Evolutionary conservation across 768 basidiomycete genomes (phyloP), one percentile per base, ranked within the genome.

Genomic region (Psilocybe sp.): DNA sequence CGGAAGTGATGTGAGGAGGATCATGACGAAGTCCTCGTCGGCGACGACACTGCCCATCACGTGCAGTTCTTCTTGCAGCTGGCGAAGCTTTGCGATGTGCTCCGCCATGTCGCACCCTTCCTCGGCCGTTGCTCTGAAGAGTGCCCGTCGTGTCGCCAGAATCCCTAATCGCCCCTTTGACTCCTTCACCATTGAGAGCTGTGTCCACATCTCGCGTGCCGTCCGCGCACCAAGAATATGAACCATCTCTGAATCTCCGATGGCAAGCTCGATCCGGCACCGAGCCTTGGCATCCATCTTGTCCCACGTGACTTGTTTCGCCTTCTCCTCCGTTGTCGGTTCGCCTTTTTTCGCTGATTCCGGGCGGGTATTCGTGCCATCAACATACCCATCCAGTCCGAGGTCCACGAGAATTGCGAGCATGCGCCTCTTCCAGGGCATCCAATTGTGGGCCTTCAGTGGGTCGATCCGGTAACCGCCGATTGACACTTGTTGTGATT

Each of bases 11-110:
- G 63, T 64, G 20, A 66, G 52, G 1, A 66, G 40, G n/a, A 68
- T 63, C 59, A 64, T 65, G 5, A 59, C 47, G 38, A 68, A 65
- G 48, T 66, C 67, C 38, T 65, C 60, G 53, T 68, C 67, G 0
- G 50, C 12, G 13, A 66, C 49, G 9, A 44, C 43, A 40, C 47
- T 65, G 9, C 52, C 63, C 52, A 66, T 59, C 1, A 58, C 11
- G 34, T 62, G 61, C 10, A 64, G 45, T 49, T 65, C 59, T 34
- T 61, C 64, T 45, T 68, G 61, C 5, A 63, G 36, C 15, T 59
- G 40, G 12, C 54, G 52, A 7, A 66, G 47, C 19, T 57, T 54
- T 13, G 58, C 49, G 11, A 66, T 58, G 31, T 68, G 61, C n/a
- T 55, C 51, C 4, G 53, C 48, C 60, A 68, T 64, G 34, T 64